Conservation (phyloP, 148 eudicot species). For the Rhododendron mucronatum region DNA sequence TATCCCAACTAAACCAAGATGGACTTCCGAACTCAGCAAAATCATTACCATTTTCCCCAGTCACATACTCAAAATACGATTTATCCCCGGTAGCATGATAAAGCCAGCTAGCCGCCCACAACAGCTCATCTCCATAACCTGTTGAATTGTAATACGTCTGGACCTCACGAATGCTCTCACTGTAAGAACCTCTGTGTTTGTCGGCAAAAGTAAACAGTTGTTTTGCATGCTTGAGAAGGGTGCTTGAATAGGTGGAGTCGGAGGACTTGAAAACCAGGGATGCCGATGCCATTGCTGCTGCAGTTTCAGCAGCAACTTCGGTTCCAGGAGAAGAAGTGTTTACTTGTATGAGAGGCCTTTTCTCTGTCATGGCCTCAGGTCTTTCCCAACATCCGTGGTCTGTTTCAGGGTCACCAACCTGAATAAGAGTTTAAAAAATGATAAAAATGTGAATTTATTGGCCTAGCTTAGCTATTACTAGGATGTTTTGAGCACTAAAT, state of each 20-base stretch:
- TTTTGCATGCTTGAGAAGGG: slow-evolving; percentile 67
- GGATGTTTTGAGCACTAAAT: not conserved
- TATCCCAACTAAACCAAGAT: slow-evolving; percentile 96
- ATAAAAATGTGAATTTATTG: not conserved
- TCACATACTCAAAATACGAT: slow-evolving; percentile 54
- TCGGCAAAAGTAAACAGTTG: slow-evolving; percentile 75
- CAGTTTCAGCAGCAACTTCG: slow-evolving; percentile 91
- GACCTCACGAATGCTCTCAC: slow-evolving; percentile 69
- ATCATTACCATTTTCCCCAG: slow-evolving; percentile 55
- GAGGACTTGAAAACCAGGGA: slow-evolving; percentile 71
- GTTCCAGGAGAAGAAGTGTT: slow-evolving; percentile 72
- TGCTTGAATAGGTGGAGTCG: slow-evolving; percentile 52
- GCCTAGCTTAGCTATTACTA: not conserved
- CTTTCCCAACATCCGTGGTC: slow-evolving; percentile 91
- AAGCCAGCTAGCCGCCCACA: slow-evolving; percentile 97
- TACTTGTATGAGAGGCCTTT: slow-evolving; percentile 66
- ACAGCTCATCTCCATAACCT: slow-evolving; percentile 86
- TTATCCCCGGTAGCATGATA: slow-evolving; percentile 77
- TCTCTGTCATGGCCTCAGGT: slow-evolving; percentile 77
- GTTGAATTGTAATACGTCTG: slow-evolving; percentile 74
- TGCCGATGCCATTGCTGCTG: slow-evolving; percentile 95
- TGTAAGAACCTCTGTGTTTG: slow-evolving; percentile 56
- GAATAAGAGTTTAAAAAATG: not conserved
- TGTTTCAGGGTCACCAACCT: slow-evolving; percentile 76
- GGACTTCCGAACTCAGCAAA: slow-evolving; percentile 71